Conservation (phyloP, 345 rosid genomes). For the Eucalyptus pauciflora region DNA sequence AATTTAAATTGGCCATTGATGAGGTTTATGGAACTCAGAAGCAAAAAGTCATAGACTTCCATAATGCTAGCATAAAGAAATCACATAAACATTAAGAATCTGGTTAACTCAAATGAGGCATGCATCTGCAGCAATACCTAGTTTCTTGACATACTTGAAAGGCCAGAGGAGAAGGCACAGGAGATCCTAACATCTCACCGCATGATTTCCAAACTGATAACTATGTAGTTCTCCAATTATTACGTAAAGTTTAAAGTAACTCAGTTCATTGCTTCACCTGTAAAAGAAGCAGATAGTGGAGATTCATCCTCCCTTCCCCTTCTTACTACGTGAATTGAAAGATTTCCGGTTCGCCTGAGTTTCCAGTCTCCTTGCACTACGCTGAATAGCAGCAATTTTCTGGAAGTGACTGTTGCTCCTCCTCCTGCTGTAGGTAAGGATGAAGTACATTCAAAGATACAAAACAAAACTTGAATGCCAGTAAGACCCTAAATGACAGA, state of each 20-base stretch:
- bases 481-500: background rate
- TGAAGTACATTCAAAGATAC: background rate
- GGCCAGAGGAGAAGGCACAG: background rate
- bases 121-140: background rate
- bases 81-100: background rate
- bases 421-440: conserved; percentile 28
- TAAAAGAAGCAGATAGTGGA: background rate
- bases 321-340: conserved; percentile 20
- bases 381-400: conserved; percentile 46
- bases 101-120: background rate
- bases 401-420: conserved; percentile 37
- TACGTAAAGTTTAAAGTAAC: background rate
- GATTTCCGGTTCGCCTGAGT: conserved; percentile 22
- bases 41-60: background rate
- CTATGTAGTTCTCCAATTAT: background rate
- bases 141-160: background rate
- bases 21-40: background rate
- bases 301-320: conserved; percentile 25
- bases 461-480: background rate
- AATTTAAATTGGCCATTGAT: background rate
- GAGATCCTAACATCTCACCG: background rate
- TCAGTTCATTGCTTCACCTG: background rate
- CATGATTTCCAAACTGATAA: background rate
- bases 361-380: conserved; percentile 49
- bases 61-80: background rate